Base-by-base conservation (phyloP, 805 yeast species). In the Candida ulmi region DNA sequence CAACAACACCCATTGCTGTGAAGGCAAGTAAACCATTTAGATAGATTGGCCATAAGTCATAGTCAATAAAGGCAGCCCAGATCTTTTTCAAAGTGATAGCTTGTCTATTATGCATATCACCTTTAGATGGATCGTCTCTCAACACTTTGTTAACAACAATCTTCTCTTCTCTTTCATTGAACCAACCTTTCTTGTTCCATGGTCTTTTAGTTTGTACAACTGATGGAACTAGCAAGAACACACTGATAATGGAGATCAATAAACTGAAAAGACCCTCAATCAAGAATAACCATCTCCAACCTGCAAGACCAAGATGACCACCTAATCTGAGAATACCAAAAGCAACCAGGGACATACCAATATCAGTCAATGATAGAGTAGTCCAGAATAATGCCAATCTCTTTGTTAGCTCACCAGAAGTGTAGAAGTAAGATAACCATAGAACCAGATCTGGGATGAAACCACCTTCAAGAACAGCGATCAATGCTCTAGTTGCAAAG, bases 261-360 rank as follows among this genome's bases (percentile, higher is more conserved):
- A 79, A 54, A 1, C 88, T 80, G 36, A 78, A 52, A 6, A 71
- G 38, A 2, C 90, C 88, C 54, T 80, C 86, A 30, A 83, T 66
- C 16, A 83, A 53, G 48, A 83, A 82, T 21, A 81, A 61, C 80
- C 83, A 83, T 43, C 72, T 65, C 88, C 88, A 82, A 23, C 83
- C 83, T 7, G 59, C 60, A 54, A 63, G 54, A 3, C 77, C 74
- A 62, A 3, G 82, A 67, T 11, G 76, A 68, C 72, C 81, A 82
- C n/a, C n/a, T n/a, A n/a, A n/a, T n/a, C n/a, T n/a, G n/a, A n/a
- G n/a, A n/a, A n/a, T n/a, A n/a, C n/a, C n/a, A n/a, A n/a, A n/a
- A n/a, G n/a, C n/a, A n/a, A n/a, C n/a, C n/a, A n/a, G n/a, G n/a
- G n/a, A n/a, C n/a, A n/a, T n/a, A n/a, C n/a, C n/a, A n/a, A n/a